Evolutionary conservation across 495 filamentous ascomycete species (phyloP).

Genomic region (Ramalina intermedia): DNA sequence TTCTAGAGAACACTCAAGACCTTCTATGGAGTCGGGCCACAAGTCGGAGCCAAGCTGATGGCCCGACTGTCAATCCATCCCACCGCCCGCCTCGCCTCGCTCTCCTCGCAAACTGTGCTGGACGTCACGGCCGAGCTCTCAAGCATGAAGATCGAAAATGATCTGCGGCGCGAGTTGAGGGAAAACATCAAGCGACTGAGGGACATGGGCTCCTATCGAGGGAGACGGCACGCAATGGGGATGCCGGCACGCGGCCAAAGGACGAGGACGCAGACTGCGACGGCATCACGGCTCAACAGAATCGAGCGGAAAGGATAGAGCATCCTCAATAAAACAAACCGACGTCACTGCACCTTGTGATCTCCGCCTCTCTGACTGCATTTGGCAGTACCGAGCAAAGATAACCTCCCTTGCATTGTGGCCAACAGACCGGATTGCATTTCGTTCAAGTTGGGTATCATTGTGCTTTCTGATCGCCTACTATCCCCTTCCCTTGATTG

Average conservation of each 20-base stretch:
- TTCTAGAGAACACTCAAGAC: conserved; percentile 63
- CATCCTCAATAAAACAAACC: too few species aligned
- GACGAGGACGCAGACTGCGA: conserved; percentile 71
- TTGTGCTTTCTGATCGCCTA: background rate
- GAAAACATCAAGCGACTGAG: conserved; percentile 78
- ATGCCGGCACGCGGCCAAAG: conserved; percentile 78
- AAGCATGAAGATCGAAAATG: conserved; percentile 87
- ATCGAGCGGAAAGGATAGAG: conserved; percentile 45
- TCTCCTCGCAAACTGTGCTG: conserved; percentile 57
- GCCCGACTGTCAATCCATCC: conserved; percentile 79
- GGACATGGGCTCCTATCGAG: conserved; percentile 85
- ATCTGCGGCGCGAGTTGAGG: conserved; percentile 56
- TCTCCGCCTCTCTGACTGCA: too few species aligned
- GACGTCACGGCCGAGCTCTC: conserved; percentile 74
- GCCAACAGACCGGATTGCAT: background rate
- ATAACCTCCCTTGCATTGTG: background rate
- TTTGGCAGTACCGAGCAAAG: background rate
- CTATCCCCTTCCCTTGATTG: conserved; percentile 47
- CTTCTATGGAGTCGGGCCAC: conserved; percentile 81
- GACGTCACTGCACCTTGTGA: too few species aligned
- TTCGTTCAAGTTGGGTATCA: background rate
- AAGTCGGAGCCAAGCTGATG: conserved; percentile 56
- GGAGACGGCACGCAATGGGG: conserved; percentile 77
- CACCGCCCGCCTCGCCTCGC: conserved; percentile 54
- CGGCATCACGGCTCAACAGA: conserved; percentile 63